A percentile compares a stretch with the other conserved stretches of the same genome.
phyloP scores from a whole-genome alignment of 495 filamentous ascomycete genomes.

The Xylaria flabelliformis region DNA sequence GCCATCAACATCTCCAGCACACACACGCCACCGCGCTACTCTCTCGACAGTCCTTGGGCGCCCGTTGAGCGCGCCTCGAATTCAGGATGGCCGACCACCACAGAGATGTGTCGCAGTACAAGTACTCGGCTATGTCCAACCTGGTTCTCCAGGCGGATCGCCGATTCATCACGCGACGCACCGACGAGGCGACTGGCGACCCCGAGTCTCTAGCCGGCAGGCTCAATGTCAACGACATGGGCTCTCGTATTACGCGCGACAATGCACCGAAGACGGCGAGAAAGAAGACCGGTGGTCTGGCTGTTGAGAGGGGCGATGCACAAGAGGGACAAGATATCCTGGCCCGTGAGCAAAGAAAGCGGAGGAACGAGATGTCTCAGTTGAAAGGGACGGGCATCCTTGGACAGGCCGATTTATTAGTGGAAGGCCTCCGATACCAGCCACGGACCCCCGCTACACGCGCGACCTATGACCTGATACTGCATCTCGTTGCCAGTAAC shows the following conservation, averaged over 20 bases:
- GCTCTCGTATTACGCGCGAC: slow-evolving; percentile 78
- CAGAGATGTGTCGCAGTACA: slow-evolving; percentile 93
- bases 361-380: slow-evolving; percentile 77
- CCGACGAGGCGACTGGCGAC: slow-evolving; percentile 95
- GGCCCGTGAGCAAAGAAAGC: slow-evolving; percentile 85
- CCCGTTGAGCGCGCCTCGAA: slow-evolving; percentile 35
- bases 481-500: slow-evolving; percentile 85
- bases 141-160: slow-evolving; percentile 99
- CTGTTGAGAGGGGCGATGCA: slow-evolving; percentile 77
- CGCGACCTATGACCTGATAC: slow-evolving; percentile 94
- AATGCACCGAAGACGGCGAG: slow-evolving; percentile 77
- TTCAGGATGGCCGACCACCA: slow-evolving; percentile 79
- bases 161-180: slow-evolving; percentile 88
- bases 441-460: slow-evolving; percentile 91
- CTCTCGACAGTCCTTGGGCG: background rate
- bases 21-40: slow-evolving; percentile 4
- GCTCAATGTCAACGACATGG: slow-evolving; percentile 94
- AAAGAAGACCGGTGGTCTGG: slow-evolving; percentile 66
- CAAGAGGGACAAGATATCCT: slow-evolving; percentile 87
- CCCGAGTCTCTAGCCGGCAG: slow-evolving; percentile 96
- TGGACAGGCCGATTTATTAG: slow-evolving; percentile 80
- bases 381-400: slow-evolving; percentile 80
- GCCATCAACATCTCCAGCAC: slow-evolving; percentile 37
- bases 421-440: slow-evolving; percentile 84
- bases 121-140: slow-evolving; percentile 99